A percentile compares a stretch with the other conserved stretches of the same genome.
Conservation (phyloP, 169 alveolate species). For the Cryptosporidium parvum region DNA sequence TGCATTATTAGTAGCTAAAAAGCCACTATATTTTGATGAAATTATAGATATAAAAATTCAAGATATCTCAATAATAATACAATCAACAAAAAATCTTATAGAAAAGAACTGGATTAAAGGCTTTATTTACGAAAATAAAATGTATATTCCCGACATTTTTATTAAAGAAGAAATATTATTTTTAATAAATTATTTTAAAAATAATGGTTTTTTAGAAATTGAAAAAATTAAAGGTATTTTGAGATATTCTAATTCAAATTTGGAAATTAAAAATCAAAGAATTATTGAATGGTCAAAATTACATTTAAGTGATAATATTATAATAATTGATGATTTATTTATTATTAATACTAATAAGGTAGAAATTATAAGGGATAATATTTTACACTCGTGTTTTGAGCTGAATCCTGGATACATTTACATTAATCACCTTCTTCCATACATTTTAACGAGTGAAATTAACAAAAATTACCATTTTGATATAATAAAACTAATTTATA, state of each 20-base stretch:
- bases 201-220: constrained; percentile 21
- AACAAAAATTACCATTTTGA: constrained; percentile 1
- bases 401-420: constrained; percentile 20
- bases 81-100: not conserved
- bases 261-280: not conserved
- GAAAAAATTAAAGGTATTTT: not conserved
- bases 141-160: constrained; percentile 16
- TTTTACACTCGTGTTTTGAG: not conserved
- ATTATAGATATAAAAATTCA: not conserved
- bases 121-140: not conserved
- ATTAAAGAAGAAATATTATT: not conserved
- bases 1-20: constrained; percentile 8
- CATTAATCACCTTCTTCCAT: constrained; percentile 14
- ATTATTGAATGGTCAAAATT: constrained; percentile 2
- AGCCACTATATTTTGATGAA: constrained; percentile 11
- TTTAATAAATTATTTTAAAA: not conserved
- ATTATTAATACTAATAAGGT: not conserved
- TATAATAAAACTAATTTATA: constrained; percentile 7
- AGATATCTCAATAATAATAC: not conserved
- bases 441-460: not conserved
- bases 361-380: constrained; percentile 8
- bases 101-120: constrained; percentile 20
- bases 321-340: not conserved
- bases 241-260: not conserved
- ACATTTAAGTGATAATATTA: not conserved